These are phyloP conservation scores for Ilex paraguariensis DNA, from an alignment of 305 asterid species.

Conservation along the genomic window DNA sequence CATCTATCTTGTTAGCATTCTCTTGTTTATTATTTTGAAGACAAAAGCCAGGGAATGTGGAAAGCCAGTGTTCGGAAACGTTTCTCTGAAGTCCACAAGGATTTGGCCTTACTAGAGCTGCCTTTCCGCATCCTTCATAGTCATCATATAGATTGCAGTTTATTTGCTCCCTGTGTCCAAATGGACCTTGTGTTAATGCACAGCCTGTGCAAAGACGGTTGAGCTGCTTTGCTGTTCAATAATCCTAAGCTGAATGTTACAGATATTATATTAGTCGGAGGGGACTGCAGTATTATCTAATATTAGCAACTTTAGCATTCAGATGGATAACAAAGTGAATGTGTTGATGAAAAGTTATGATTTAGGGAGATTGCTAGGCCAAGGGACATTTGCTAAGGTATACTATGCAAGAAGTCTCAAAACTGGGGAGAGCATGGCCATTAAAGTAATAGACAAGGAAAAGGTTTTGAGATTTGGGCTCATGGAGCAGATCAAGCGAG, in stretches of 20 bases:
- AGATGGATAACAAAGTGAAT: conserved; percentile 22
- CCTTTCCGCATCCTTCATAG: not conserved
- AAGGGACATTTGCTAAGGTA: conserved; percentile 41
- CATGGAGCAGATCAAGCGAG: conserved; percentile 18
- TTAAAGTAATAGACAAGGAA: conserved; percentile 34
- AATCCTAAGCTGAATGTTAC: not conserved
- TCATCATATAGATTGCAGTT: not conserved
- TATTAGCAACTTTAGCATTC: not conserved
- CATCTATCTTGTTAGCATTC: not conserved
- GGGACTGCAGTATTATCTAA: not conserved
- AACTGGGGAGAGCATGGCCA: conserved; percentile 32
- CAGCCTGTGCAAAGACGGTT: conserved; percentile 25
- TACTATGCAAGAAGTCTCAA: conserved; percentile 25
- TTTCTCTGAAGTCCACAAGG: conserved; percentile 1
- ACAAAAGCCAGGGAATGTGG: conserved; percentile 2
- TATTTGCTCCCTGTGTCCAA: not conserved
- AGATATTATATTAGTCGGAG: not conserved
- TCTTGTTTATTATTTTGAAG: not conserved
- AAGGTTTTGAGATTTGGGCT: conserved; percentile 27
- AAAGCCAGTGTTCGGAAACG: not conserved
- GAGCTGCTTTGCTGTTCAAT: conserved; percentile 5
- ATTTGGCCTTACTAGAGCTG: conserved; percentile 6
- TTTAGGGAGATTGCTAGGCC: conserved; percentile 32
- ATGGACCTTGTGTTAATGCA: conserved; percentile 1
- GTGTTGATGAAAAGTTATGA: conserved; percentile 32